These are phyloP conservation scores for Podaxis mareebaensis DNA, from an alignment of 768 basidiomycete genomes.

Conservation along the genomic window DNA sequence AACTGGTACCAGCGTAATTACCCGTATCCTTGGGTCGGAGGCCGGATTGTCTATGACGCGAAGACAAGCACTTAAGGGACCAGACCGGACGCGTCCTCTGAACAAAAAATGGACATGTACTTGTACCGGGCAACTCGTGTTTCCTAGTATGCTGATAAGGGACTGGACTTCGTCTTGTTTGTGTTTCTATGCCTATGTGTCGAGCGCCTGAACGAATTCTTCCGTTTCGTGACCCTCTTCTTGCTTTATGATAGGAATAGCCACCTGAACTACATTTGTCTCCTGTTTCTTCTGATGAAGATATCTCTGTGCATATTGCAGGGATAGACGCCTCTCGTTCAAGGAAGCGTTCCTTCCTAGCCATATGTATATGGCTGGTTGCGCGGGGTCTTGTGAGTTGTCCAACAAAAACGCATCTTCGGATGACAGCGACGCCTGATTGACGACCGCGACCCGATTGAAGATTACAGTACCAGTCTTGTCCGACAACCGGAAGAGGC, in stretches of 20 bases:
- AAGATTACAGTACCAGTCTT: slow-evolving; percentile 40
- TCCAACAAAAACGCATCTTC: slow-evolving; percentile 56
- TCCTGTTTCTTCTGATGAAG: slow-evolving; percentile 40
- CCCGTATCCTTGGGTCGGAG: slow-evolving; percentile 86
- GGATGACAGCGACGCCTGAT: slow-evolving; percentile 40
- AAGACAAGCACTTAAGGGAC: neutral
- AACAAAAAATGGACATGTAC: slow-evolving; percentile 5
- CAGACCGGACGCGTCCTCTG: neutral
- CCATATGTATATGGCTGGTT: slow-evolving; percentile 59
- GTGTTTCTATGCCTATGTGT: neutral
- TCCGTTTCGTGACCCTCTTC: slow-evolving; percentile 53
- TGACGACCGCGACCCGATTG: slow-evolving; percentile 30
- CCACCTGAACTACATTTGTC: slow-evolving; percentile 23
- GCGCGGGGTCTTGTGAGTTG: slow-evolving; percentile 30
- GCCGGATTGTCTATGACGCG: slow-evolving; percentile 51
- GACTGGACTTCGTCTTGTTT: neutral
- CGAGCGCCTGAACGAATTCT: slow-evolving; percentile 39
- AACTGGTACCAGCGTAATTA: slow-evolving; percentile 96
- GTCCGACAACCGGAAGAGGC: slow-evolving; percentile 47
- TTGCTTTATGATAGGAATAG: slow-evolving; percentile 52
- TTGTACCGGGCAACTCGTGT: neutral
- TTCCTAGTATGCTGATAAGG: neutral
- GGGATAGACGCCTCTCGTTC: slow-evolving; percentile 47
- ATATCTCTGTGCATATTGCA: slow-evolving; percentile 59
- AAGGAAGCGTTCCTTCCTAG: slow-evolving; percentile 50